These are phyloP conservation scores for Nymphaea thermarum DNA, from an alignment of 164 flowering plant genomes.

Conservation along the genomic window DNA sequence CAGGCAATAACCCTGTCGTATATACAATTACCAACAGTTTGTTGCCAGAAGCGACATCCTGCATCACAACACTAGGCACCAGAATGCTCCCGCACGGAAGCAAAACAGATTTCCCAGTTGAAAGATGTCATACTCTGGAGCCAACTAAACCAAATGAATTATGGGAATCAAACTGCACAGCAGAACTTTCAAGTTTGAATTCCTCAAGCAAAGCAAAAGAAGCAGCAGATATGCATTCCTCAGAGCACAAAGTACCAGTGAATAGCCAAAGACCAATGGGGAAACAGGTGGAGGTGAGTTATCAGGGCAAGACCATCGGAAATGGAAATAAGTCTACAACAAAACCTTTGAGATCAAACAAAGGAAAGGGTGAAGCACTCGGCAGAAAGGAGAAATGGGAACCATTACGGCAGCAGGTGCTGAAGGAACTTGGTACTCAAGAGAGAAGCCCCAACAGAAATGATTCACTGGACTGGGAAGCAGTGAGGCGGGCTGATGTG, in stretches of 20 bases:
- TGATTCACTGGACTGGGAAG: constrained; percentile 77
- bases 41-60: not conserved
- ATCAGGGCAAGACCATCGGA: constrained; percentile 10
- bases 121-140: not conserved
- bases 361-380: constrained; percentile 19
- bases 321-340: constrained; percentile 10
- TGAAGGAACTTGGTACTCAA: constrained; percentile 17
- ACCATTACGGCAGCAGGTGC: constrained; percentile 39
- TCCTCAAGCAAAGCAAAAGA: not conserved
- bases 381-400: constrained; percentile 62
- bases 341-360: constrained; percentile 18
- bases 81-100: not conserved
- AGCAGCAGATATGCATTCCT: not conserved
- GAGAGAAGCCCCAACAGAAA: constrained; percentile 26
- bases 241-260: not conserved
- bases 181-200: not conserved
- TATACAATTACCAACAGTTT: not conserved
- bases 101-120: not conserved
- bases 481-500: constrained; percentile 47
- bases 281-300: constrained; percentile 2
- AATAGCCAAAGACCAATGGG: constrained; percentile 3
- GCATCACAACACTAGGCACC: not conserved
- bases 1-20: not conserved
- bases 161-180: not conserved
- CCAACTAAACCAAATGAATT: too few relatives aligned